Evolutionary conservation across 306 rosid species (phyloP), one percentile per base, ranked within the genome.

Genomic region (Betula pendula): DNA sequence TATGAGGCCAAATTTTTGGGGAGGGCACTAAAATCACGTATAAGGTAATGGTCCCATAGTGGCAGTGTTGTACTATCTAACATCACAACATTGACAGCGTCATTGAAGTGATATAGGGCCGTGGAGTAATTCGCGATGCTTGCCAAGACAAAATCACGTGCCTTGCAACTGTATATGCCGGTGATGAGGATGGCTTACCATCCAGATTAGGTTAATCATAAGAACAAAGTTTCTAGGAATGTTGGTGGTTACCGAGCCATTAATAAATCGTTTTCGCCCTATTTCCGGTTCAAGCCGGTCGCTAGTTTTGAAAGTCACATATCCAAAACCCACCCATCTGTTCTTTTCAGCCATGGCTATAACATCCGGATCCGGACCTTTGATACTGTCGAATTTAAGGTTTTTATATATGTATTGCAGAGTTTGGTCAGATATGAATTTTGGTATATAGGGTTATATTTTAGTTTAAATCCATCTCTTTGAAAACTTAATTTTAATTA

Each of bases 111-210:
- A 66, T 75, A 35, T 52, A 52, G 60, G 72, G 25, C 49, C 48
- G 29, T 19, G 2, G 25, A 66, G 2, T 65, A 48, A 25, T 20
- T 77, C 22, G 77, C 50, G 67, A 52, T 75, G 78, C 70, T 63
- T 71, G 73, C 31, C 12, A 45, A 31, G 79, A 68, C 79, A 66
- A 66, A 43, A 77, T 84, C 91, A 89, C 94, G 91, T 89, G 96
- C 70, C 71, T 43, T 84, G 88, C 86, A 75, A 79, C 84, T 63
- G 42, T 84, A 79, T 72, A 71, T 80, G 84, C 49, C 51, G 77
- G 75, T 84, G 96, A 92, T 76, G 89, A 87, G 59, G 96, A 92
- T 85, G 86, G 96, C 90, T 88, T 83, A 85, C 92, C 97, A 52
- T 85, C 7, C 8, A 38, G 1, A 38, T 38, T 38, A 38, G 42